Evolutionary conservation across 2,329 filamentous ascomycete genomes (phyloP), one percentile per base, ranked within the genome.

Genomic region (Hymenoscyphus fraxineus): DNA sequence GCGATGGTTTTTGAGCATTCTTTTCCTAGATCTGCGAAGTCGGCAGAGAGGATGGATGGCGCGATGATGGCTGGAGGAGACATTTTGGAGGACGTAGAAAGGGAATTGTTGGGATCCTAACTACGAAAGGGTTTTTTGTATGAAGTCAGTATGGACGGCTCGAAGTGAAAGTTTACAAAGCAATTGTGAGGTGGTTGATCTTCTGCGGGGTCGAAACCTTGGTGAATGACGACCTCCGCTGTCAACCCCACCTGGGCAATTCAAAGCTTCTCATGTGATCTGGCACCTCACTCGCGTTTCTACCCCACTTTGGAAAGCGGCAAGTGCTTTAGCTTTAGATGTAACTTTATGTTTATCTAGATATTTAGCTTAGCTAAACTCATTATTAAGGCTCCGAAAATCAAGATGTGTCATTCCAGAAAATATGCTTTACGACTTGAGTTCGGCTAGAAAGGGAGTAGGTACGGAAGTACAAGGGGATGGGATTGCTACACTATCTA

Each of bases 1-100:
- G 85, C 83, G 73, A 99, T 97, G 65, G 93, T 97, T 73, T 86
- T 85, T 60, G 87, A 86, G 81, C 95, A 99, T 77, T 92, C 94
- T 74, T 87, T 85, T 72, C 94, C 93, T 64, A 99, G 85, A 69
- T 89, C 84, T 74, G 88, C 93, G 80, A 99, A 99, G 83, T 99
- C 94, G 70, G 94, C 94, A 74, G 93, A 96, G 66, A 99, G 88
- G 73, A 99, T 98, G n/a, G 94, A 98, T 38, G 95, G 95, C 16
- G 94, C 94, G 73, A 99, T 97, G 77, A 99, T 97, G 58, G 95
- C 91, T 68, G 89, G 87, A 31, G 94, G 95, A 64, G 92, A 83
- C 94, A 98, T 98, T 56, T 57, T 55, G 15, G 47, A n/a, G 32
- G 27, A 13, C 9, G 31, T n/a, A 15, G 13, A 16, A 15, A 4